Percentiles rank a stretch among this genome's conserved stretches.
Evolutionary conservation across 2,329 filamentous ascomycete species (phyloP).

Genomic region (Neocucurbitaria cava): DNA sequence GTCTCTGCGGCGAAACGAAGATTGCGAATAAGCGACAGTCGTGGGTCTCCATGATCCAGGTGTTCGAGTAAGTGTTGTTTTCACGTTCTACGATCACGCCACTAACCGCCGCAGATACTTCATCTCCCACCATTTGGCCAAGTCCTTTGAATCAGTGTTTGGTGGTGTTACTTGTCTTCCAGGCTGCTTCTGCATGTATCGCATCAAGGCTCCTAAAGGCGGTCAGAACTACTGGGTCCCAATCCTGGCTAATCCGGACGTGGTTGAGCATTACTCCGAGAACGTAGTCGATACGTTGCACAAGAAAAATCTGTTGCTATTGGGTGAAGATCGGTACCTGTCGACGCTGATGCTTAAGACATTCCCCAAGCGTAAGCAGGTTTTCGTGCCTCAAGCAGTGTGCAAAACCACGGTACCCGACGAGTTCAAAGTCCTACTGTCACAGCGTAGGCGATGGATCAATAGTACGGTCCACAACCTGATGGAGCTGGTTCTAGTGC

Average conservation of each 20-base stretch:
- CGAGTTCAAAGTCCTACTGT: constrained; percentile 87
- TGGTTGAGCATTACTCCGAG: constrained; percentile 98
- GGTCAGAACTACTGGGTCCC: constrained; percentile 99
- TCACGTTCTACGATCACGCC: constrained; percentile 25
- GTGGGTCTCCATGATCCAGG: constrained; percentile 98
- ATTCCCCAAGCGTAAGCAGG: constrained; percentile 98
- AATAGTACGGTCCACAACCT: constrained; percentile 99
- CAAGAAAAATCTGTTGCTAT: constrained; percentile 91
- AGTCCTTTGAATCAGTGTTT: constrained; percentile 98
- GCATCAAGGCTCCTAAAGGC: constrained; percentile 98
- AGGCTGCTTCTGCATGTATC: constrained; percentile 99
- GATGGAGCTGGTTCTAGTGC: constrained; percentile 94
- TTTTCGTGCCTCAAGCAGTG: constrained; percentile 97
- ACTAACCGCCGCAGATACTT: constrained; percentile 69
- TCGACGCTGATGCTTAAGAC: constrained; percentile 98
- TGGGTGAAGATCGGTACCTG: constrained; percentile 93
- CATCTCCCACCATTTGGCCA: constrained; percentile 95
- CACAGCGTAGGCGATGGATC: constrained; percentile 96
- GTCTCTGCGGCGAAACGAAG: constrained; percentile 97
- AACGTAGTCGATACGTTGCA: constrained; percentile 98
- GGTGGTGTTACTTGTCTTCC: constrained; percentile 98
- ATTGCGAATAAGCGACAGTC: constrained; percentile 96
- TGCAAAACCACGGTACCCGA: constrained; percentile 99
- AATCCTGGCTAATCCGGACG: constrained; percentile 96
- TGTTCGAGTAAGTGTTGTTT: constrained; percentile 75